These are phyloP conservation scores for Urostyla sp. DNA, from an alignment of 73 alveolate species.

Conservation along the genomic window DNA sequence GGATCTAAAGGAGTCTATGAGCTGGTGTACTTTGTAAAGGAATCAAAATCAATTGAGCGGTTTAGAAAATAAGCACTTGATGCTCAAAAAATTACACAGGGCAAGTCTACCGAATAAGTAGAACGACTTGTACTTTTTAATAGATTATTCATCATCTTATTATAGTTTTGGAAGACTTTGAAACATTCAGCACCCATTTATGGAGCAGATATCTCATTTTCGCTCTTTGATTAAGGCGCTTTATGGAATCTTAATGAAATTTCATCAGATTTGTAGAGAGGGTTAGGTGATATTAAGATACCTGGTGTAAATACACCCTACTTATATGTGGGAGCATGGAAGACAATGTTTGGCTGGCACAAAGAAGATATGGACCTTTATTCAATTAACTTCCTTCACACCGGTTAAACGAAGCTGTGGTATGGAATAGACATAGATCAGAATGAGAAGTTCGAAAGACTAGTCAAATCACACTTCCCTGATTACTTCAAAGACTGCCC, in stretches of 20 bases:
- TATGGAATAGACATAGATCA: conserved; percentile 77
- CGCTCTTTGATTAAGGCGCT: conserved; percentile 74
- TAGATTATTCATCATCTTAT: not conserved
- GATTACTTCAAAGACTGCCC: conserved; percentile 82
- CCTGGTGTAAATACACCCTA: conserved; percentile 88
- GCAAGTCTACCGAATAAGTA: conserved; percentile 66
- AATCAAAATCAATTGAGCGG: conserved; percentile 70
- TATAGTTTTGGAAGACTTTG: conserved; percentile 83
- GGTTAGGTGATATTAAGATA: conserved; percentile 64
- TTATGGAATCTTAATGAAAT: conserved; percentile 82
- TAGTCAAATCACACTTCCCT: conserved; percentile 65
- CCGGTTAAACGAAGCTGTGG: conserved; percentile 90
- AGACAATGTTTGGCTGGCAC: conserved; percentile 93
- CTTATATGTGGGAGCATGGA: conserved; percentile 88
- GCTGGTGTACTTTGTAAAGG: conserved; percentile 74
- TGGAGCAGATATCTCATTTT: conserved; percentile 84
- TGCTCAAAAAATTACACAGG: conserved; percentile 55
- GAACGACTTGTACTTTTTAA: conserved; percentile 72
- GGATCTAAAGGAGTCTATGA: conserved; percentile 84
- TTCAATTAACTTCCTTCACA: conserved; percentile 82
- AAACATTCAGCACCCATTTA: conserved; percentile 87
- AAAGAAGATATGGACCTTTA: conserved; percentile 89
- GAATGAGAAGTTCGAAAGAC: conserved; percentile 73
- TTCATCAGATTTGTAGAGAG: conserved; percentile 62
- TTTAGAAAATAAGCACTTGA: conserved; percentile 62